These are phyloP conservation scores for Boeremia lycopersici DNA, from an alignment of 2,329 filamentous ascomycete genomes.

Conservation along the genomic window DNA sequence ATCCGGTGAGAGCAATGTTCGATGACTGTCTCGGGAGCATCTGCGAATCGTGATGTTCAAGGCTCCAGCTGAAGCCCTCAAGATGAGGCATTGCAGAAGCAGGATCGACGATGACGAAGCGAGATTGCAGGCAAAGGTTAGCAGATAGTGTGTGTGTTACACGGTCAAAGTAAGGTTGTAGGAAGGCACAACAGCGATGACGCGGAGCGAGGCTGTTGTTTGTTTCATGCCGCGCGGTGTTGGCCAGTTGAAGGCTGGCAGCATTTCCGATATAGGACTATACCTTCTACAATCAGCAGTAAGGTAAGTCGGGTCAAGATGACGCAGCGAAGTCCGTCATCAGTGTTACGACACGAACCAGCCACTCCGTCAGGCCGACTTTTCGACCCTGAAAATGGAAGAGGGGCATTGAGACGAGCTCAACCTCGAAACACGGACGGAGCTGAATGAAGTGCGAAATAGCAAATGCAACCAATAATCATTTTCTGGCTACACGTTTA, in stretches of 20 bases:
- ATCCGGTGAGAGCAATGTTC: constrained; percentile 8
- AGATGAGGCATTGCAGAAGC: neutral
- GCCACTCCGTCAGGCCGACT: neutral
- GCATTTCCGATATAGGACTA: neutral
- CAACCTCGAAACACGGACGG: neutral
- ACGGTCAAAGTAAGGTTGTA: neutral
- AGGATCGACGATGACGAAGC: neutral
- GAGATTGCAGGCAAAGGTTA: neutral
- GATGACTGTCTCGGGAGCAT: neutral
- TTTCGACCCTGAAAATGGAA: neutral
- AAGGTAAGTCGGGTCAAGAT: neutral
- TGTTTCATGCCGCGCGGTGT: neutral
- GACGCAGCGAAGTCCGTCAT: constrained; percentile 4
- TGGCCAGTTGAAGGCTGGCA: neutral
- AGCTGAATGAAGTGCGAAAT: neutral
- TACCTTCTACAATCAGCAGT: neutral
- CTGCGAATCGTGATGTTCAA: constrained; percentile 1
- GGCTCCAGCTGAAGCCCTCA: neutral
- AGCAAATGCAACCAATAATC: neutral
- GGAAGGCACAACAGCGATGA: neutral
- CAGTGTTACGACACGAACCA: neutral
- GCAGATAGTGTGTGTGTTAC: neutral
- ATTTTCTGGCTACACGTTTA: neutral
- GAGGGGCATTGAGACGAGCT: neutral
- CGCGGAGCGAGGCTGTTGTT: neutral